These are phyloP conservation scores for Trypanosoma rangeli DNA, from an alignment of 208 protist genomes.

Conservation along the genomic window DNA sequence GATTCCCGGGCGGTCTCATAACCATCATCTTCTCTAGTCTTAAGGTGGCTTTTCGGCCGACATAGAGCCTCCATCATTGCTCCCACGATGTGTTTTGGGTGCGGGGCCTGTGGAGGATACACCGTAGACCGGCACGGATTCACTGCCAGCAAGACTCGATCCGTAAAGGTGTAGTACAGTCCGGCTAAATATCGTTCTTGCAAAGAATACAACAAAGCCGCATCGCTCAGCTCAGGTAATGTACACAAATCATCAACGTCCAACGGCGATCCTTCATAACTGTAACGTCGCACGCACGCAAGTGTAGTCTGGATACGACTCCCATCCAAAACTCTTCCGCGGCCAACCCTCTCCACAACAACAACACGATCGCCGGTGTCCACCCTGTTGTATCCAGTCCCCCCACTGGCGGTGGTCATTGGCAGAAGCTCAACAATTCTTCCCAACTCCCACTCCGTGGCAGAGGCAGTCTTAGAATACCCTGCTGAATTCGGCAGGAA, in stretches of 20 bases:
- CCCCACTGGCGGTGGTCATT: not conserved
- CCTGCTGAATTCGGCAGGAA: not conserved
- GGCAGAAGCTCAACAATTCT: slow-evolving; percentile 9
- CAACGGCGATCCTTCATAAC: slow-evolving; percentile 20
- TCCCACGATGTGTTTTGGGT: slow-evolving; percentile 14
- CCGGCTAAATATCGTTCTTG: slow-evolving; percentile 19
- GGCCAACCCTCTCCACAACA: not conserved
- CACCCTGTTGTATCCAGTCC: not conserved
- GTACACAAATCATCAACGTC: slow-evolving; percentile 19
- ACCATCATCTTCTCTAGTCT: not conserved
- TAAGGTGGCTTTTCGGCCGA: not conserved
- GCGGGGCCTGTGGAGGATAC: slow-evolving; percentile 22
- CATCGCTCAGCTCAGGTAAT: slow-evolving; percentile 14
- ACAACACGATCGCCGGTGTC: not conserved
- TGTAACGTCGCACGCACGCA: slow-evolving; percentile 9
- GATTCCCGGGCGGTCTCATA: not conserved
- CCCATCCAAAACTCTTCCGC: not conserved
- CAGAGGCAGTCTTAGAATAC: not conserved
- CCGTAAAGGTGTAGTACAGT: slow-evolving; percentile 25
- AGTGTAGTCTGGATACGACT: not conserved
- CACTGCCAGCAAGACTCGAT: slow-evolving; percentile 18
- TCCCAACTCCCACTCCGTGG: slow-evolving; percentile 11
- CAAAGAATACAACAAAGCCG: slow-evolving; percentile 24
- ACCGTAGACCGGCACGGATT: slow-evolving; percentile 23
- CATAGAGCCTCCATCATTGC: not conserved